Evolutionary conservation across 805 yeast species (phyloP).

Genomic region (Candida quercuum): DNA sequence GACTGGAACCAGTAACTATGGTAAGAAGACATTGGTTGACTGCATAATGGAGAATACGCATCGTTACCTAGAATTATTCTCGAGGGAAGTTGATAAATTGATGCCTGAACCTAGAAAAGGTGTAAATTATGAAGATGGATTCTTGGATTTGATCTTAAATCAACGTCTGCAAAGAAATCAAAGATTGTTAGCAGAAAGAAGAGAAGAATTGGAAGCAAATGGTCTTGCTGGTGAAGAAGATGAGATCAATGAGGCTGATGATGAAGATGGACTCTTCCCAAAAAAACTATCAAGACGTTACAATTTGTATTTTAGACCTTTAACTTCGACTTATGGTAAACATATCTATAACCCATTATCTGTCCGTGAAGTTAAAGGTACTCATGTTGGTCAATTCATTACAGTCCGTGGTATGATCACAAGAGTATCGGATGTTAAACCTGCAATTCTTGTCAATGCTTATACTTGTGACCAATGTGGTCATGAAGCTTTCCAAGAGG

Average conservation of each 20-base stretch:
- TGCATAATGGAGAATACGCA: slow-evolving; percentile 68
- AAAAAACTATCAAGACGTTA: slow-evolving; percentile 84
- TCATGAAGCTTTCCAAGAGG: slow-evolving; percentile 93
- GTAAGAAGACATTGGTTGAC: slow-evolving; percentile 40
- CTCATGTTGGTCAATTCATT: slow-evolving; percentile 76
- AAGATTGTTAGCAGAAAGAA: slow-evolving; percentile 61
- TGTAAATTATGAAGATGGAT: slow-evolving; percentile 78
- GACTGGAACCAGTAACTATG: slow-evolving; percentile 18
- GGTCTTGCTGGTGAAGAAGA: slow-evolving; percentile 25
- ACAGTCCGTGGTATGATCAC: slow-evolving; percentile 94
- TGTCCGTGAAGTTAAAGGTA: slow-evolving; percentile 86
- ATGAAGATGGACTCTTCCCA: slow-evolving; percentile 60
- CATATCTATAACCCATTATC: slow-evolving; percentile 52
- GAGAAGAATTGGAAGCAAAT: slow-evolving; percentile 51
- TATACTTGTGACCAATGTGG: slow-evolving; percentile 98
- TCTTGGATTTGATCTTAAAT: slow-evolving; percentile 85
- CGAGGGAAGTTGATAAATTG: slow-evolving; percentile 67
- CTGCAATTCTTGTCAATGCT: slow-evolving; percentile 84
- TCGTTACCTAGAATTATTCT: slow-evolving; percentile 74
- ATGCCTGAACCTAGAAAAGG: slow-evolving; percentile 87
- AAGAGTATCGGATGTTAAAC: slow-evolving; percentile 94
- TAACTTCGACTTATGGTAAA: slow-evolving; percentile 34
- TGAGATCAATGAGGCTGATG: slow-evolving; percentile 22
- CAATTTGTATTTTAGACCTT: slow-evolving; percentile 80
- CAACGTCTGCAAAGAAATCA: slow-evolving; percentile 84